Conservation (phyloP, 2,329 filamentous ascomycete genomes). For the Aspergillus terreus region DNA sequence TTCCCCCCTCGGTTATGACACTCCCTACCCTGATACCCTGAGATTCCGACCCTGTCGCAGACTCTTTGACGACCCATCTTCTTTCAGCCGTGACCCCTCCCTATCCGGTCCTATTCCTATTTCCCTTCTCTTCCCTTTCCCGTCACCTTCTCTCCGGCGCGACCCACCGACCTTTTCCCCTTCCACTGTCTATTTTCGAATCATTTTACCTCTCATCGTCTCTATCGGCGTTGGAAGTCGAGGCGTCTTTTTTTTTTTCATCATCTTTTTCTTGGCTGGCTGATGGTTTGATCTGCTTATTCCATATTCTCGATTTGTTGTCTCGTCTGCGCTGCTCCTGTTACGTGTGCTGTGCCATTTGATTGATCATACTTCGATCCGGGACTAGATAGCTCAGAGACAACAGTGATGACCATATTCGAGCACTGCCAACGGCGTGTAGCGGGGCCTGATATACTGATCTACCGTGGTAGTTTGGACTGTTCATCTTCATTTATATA, state of each 20-base stretch:
- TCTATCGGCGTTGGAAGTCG: conserved; percentile 37
- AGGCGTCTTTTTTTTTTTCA: conserved; percentile 27
- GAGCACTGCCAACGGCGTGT: neutral
- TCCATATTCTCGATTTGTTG: conserved; percentile 23
- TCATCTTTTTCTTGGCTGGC: conserved; percentile 23
- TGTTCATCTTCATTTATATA: neutral
- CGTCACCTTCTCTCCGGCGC: neutral
- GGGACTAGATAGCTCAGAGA: conserved; percentile 22
- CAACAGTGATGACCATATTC: conserved; percentile 18
- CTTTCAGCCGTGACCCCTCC: conserved; percentile 5
- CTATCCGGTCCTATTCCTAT: neutral
- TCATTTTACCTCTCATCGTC: conserved; percentile 30
- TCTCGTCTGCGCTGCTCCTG: conserved; percentile 4
- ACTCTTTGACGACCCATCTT: conserved; percentile 4
- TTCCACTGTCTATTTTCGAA: conserved; percentile 16
- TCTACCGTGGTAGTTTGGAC: neutral
- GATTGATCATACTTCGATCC: conserved; percentile 6
- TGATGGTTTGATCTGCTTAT: conserved; percentile 22
- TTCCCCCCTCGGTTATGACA: conserved; percentile 2
- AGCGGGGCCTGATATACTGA: neutral
- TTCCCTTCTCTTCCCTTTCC: conserved; percentile 1
- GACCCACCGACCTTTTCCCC: conserved; percentile 10
- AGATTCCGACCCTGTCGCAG: conserved; percentile 5
- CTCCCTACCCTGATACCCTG: conserved; percentile 8
- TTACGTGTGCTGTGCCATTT: conserved; percentile 11